Conservation (phyloP, 495 filamentous ascomycete species). For the Lindgomyces ingoldianus region DNA sequence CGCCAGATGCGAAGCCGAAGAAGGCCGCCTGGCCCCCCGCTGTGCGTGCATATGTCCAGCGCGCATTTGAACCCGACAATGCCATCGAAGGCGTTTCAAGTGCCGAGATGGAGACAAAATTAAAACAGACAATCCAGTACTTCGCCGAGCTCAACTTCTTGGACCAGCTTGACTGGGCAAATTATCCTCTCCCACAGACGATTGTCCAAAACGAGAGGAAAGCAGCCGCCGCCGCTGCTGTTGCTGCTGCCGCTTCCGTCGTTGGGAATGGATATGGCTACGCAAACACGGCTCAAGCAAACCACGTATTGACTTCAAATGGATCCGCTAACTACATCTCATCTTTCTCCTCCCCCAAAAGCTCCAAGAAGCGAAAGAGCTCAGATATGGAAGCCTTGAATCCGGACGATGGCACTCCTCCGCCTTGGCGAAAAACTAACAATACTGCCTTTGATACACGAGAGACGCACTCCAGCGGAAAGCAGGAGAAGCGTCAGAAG, state of each 20-base stretch:
- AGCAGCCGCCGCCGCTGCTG: not conserved
- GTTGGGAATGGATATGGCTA: slow-evolving; percentile 1
- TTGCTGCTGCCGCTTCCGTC: too few relatives aligned
- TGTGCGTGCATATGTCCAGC: slow-evolving; percentile 80
- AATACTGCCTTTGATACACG: slow-evolving; percentile 72
- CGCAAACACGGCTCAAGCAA: not conserved
- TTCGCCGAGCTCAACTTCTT: slow-evolving; percentile 71
- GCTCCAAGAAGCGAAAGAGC: slow-evolving; percentile 79
- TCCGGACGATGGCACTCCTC: slow-evolving; percentile 40
- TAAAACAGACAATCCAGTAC: slow-evolving; percentile 80
- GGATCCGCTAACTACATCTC: slow-evolving; percentile 20
- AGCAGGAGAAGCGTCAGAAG: slow-evolving; percentile 58
- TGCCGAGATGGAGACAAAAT: slow-evolving; percentile 75
- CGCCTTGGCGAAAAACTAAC: slow-evolving; percentile 77
- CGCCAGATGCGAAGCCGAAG: slow-evolving; percentile 35
- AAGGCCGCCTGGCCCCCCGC: slow-evolving; percentile 74
- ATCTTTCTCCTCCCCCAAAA: slow-evolving; percentile 16
- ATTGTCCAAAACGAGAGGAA: slow-evolving; percentile 70
- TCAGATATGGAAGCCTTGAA: slow-evolving; percentile 46
- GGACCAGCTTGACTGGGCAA: slow-evolving; percentile 75
- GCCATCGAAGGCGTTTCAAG: slow-evolving; percentile 62
- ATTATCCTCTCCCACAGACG: slow-evolving; percentile 80
- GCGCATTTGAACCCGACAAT: slow-evolving; percentile 75
- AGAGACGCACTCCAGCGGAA: slow-evolving; percentile 59
- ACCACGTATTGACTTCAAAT: not conserved